A percentile compares a stretch with the other conserved stretches of the same genome.
phyloP scores from a whole-genome alignment of 78 protist genomes.

The Anaeramoeba flamelloides region DNA sequence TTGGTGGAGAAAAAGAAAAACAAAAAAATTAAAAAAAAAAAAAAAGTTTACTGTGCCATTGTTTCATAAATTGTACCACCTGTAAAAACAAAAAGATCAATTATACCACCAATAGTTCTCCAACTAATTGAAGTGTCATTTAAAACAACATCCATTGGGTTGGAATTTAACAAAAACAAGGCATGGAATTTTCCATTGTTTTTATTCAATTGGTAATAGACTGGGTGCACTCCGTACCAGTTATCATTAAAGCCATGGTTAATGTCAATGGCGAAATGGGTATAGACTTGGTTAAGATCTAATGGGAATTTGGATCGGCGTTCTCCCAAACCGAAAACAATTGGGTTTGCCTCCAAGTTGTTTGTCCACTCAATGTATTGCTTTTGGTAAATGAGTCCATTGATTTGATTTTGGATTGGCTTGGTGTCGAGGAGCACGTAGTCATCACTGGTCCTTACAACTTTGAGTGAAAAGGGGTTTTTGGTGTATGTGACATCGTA shows the following conservation, averaged over 20 bases:
- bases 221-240: not conserved
- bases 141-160: not conserved
- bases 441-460: not conserved
- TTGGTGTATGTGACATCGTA: conserved; percentile 1
- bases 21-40: too few relatives aligned
- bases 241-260: not conserved
- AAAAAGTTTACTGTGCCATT: not conserved
- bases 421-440: not conserved
- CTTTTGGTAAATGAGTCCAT: not conserved
- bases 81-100: conserved; percentile 2
- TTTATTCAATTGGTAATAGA: not conserved
- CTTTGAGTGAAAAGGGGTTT: not conserved
- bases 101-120: not conserved
- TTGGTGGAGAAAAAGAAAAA: too few relatives aligned
- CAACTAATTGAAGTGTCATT: not conserved
- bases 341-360: not conserved
- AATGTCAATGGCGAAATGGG: too few relatives aligned
- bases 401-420: too few relatives aligned
- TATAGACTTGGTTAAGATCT: too few relatives aligned
- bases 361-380: conserved; percentile 1
- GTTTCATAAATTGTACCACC: not conserved
- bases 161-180: not conserved
- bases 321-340: too few relatives aligned
- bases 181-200: not conserved
- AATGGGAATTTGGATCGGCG: too few relatives aligned